Evolutionary conservation across 352 stramenopile genomes (phyloP).

Genomic region (Globisporangium viniferum): DNA sequence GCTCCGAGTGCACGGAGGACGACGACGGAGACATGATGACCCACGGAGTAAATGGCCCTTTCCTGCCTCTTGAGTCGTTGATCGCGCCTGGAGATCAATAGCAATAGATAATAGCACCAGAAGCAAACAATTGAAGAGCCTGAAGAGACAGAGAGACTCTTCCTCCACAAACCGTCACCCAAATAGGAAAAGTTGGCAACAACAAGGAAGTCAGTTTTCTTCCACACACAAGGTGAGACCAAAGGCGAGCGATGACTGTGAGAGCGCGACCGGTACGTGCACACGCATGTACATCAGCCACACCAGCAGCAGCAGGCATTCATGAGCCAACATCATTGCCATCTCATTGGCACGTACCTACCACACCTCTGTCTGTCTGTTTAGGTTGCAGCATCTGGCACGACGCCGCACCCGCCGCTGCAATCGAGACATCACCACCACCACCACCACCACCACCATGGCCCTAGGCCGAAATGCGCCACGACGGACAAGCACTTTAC

Average conservation of each 20-base stretch:
- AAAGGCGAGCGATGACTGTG: conserved; percentile 4
- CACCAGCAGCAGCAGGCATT: background rate
- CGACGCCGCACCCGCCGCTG: background rate
- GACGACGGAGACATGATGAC: background rate
- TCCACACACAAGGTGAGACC: background rate
- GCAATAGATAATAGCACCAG: no score
- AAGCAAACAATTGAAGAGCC: no score
- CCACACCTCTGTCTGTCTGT: background rate
- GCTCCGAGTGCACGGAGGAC: background rate
- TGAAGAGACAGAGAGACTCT: no score
- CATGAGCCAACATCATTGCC: background rate
- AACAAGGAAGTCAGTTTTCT: no score
- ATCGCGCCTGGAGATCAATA: background rate
- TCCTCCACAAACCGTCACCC: no score
- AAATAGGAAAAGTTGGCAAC: no score
- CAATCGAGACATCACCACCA: background rate
- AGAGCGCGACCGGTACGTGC: background rate
- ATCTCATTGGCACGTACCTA: background rate
- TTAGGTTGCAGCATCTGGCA: background rate
- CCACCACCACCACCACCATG: background rate
- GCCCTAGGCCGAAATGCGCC: background rate
- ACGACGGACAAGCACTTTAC: conserved; percentile 44
- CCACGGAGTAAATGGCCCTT: background rate
- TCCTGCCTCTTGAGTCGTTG: background rate
- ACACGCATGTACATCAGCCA: background rate